Evolutionary conservation across 2,329 filamentous ascomycete species (phyloP), one percentile per base, ranked within the genome.

Genomic region (Aspergillus awamori): DNA sequence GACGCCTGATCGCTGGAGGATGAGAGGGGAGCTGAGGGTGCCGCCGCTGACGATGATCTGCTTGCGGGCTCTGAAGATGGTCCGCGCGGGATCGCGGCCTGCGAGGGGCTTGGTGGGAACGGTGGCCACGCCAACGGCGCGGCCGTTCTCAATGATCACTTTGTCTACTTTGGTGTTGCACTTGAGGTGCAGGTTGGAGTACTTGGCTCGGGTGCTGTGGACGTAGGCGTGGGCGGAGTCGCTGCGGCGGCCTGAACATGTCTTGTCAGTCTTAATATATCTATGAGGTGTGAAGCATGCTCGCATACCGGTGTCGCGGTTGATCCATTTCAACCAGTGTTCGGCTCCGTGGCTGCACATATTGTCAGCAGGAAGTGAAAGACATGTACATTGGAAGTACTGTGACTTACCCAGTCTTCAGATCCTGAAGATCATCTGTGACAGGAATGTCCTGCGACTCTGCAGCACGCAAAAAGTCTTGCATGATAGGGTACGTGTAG

Each of bases 241-340:
- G 62, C 87, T 90, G 60, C 90, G 88, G 54, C 90, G 86, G 48
- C 90, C 90, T 70, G 84, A 86, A 75, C 86, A 74, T 48, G 20
- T 15, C 33, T 52, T n/a, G 10, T 22, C 11, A 13, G 5, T 49
- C 11, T 15, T 36, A 13, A 13, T 4, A 5, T 13, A 8, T 36
- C 1, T 36, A 36, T 6, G 33, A 36, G 13, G 1, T 5, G 8
- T n/a, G 11, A 13, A 24, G 15, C 3, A 1, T 38, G 33, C 2
- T 43, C 47, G 56, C 24, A 41, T 86, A 86, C 61, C 86, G 30
- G 76, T 78, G 52, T 79, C 78, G 52, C 81, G 84, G 70, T 93
- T 93, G 76, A 93, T 93, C 90, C 90, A 93, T 77, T 93, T 93
- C 59, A 93, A 79, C 90, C 90, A 93, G 66, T 93, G 90, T 77